A percentile compares a stretch with the other conserved stretches of the same genome.
phyloP scores from a whole-genome alignment of 2,329 filamentous ascomycete species.

The Xylaria sp. region DNA sequence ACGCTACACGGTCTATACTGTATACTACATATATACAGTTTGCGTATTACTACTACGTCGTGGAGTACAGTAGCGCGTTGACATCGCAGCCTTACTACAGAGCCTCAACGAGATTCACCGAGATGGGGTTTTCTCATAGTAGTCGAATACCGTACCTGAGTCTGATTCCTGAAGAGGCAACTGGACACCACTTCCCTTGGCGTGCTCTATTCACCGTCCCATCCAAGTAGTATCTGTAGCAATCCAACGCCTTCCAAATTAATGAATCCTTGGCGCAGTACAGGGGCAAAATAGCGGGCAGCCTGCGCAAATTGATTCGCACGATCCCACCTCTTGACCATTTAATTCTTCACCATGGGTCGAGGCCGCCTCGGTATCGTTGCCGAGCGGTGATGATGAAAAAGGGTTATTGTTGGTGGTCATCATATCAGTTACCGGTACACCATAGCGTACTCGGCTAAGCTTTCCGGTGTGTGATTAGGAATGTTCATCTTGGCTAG shows the following conservation, averaged over 20 bases:
- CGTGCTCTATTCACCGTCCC: conserved; percentile 29
- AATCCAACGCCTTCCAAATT: conserved; percentile 30
- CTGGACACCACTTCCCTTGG: conserved; percentile 19
- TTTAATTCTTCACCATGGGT: conserved; percentile 10
- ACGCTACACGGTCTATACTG: conserved; percentile 3
- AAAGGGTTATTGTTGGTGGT: not conserved
- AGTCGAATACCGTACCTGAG: not conserved
- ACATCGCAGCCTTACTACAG: conserved; percentile 27
- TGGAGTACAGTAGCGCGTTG: conserved; percentile 16
- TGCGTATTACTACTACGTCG: conserved; percentile 13
- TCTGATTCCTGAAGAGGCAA: conserved; percentile 32
- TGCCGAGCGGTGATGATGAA: conserved; percentile 23
- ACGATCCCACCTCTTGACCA: conserved; percentile 24
- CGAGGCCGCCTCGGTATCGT: conserved; percentile 18
- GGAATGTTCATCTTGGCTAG: not conserved
- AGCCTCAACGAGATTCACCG: conserved; percentile 28
- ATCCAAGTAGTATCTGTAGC: conserved; percentile 24
- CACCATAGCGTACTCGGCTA: conserved; percentile 6
- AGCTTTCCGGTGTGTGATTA: not conserved
- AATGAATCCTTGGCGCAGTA: conserved; percentile 27
- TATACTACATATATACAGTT: conserved; percentile 1
- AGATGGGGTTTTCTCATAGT: conserved; percentile 6
- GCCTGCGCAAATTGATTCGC: conserved; percentile 18
- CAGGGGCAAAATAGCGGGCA: not conserved
- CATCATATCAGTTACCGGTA: conserved; percentile 7